Percentiles rank a stretch among this genome's conserved stretches.
Conservation (phyloP, 768 basidiomycete species). For the Leccinum longicurvipes region DNA sequence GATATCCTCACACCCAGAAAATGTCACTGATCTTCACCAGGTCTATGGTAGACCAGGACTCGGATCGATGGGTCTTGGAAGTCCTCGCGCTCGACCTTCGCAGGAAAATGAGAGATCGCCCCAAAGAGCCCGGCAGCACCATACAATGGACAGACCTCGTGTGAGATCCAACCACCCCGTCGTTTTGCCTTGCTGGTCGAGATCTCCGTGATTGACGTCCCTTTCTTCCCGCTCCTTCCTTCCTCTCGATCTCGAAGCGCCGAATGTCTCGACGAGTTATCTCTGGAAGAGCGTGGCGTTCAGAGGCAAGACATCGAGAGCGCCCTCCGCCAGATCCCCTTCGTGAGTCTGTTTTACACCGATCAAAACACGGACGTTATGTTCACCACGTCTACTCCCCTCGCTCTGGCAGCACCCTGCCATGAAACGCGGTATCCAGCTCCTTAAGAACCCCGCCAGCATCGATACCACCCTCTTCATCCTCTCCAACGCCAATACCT, state of each 20-base stretch:
- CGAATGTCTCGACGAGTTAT: conserved; percentile 65
- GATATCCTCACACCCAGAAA: neutral
- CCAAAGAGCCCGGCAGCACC: conserved; percentile 52
- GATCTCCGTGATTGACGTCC: neutral
- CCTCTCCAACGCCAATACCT: conserved; percentile 89
- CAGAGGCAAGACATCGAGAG: conserved; percentile 73
- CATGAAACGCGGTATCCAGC: conserved; percentile 86
- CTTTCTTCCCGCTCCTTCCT: neutral
- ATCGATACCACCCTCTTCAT: conserved; percentile 76
- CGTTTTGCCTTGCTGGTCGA: neutral
- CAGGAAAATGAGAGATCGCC: conserved; percentile 52
- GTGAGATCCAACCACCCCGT: conserved; percentile 43
- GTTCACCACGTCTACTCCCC: neutral
- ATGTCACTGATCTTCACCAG: conserved; percentile 34
- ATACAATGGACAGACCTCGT: conserved; percentile 94
- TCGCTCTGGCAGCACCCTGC: conserved; percentile 76
- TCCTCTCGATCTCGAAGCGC: conserved; percentile 41
- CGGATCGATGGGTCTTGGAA: conserved; percentile 90
- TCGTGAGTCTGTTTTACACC: conserved; percentile 49
- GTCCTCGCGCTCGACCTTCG: conserved; percentile 84
- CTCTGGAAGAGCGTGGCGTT: conserved; percentile 54
- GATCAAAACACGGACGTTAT: neutral
- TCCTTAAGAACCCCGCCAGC: conserved; percentile 61
- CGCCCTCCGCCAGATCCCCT: conserved; percentile 79
- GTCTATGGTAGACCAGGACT: conserved; percentile 94